A percentile compares a stretch with the other conserved stretches of the same genome.
Conservation (phyloP, 306 rosid species). For the Prunus kanzakura region DNA sequence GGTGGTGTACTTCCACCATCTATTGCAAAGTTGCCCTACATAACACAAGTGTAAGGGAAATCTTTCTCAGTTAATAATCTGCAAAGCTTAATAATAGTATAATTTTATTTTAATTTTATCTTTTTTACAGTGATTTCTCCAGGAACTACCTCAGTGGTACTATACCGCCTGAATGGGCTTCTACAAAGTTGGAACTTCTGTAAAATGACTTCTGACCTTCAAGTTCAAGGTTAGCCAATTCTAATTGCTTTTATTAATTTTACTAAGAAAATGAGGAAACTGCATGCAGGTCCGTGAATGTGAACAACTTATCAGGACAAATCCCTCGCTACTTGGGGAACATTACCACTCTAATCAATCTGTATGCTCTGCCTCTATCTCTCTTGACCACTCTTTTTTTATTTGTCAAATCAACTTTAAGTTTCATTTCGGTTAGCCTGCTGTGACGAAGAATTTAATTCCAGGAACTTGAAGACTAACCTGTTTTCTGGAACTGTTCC, state of each 20-base stretch:
- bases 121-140: conserved; percentile 5
- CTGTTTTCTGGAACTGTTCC: conserved; percentile 16
- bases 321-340: conserved; percentile 22
- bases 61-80: no score
- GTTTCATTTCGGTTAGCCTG: not conserved
- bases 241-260: not conserved
- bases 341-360: not conserved
- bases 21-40: conserved; percentile 6
- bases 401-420: not conserved
- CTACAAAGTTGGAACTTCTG: not conserved
- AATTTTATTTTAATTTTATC: not conserved
- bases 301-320: conserved; percentile 30
- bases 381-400: not conserved
- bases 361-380: conserved; percentile 15
- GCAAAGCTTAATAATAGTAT: no score
- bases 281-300: not conserved
- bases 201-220: not conserved
- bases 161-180: conserved; percentile 13
- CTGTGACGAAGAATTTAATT: not conserved
- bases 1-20: conserved; percentile 14
- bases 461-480: conserved; percentile 15
- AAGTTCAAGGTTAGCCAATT: not conserved
- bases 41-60: not conserved
- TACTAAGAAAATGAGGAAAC: not conserved
- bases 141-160: conserved; percentile 16